phyloP scores from a whole-genome alignment of 768 basidiomycete genomes.

The Auriscalpium orientale region DNA sequence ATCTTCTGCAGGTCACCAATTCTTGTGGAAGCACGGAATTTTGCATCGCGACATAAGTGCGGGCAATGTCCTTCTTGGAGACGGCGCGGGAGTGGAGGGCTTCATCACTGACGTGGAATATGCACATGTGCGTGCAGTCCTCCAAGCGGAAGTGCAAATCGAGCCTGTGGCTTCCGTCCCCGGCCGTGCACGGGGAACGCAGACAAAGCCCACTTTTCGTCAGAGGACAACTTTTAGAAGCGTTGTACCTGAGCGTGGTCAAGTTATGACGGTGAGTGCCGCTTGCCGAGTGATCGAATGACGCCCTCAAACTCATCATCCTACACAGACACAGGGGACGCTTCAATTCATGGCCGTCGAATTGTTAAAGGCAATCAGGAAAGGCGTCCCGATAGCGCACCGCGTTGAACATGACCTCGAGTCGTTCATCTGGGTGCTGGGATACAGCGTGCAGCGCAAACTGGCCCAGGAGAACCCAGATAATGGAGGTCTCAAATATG shows the following conservation, averaged over 20 bases:
- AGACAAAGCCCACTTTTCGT: neutral
- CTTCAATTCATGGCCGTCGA: neutral
- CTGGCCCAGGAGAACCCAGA: too few relatives aligned
- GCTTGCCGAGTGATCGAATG: neutral
- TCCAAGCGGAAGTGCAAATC: neutral
- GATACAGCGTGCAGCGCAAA: neutral
- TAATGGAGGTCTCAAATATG: too few relatives aligned
- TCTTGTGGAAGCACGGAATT: neutral
- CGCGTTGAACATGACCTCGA: constrained; percentile 12
- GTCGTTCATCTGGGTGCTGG: constrained; percentile 11
- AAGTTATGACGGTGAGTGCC: neutral
- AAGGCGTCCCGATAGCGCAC: neutral
- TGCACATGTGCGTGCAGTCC: neutral
- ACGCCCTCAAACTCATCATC: neutral
- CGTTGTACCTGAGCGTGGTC: neutral
- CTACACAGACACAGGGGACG: neutral
- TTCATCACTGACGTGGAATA: neutral
- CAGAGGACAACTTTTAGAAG: neutral
- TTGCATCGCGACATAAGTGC: neutral
- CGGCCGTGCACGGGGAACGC: neutral
- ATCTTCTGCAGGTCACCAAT: neutral
- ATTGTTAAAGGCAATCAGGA: neutral
- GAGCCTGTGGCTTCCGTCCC: neutral
- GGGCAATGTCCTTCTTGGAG: neutral
- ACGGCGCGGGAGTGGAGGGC: neutral